Base-by-base conservation (phyloP, 345 rosid genomes). In the Salix brachista region DNA sequence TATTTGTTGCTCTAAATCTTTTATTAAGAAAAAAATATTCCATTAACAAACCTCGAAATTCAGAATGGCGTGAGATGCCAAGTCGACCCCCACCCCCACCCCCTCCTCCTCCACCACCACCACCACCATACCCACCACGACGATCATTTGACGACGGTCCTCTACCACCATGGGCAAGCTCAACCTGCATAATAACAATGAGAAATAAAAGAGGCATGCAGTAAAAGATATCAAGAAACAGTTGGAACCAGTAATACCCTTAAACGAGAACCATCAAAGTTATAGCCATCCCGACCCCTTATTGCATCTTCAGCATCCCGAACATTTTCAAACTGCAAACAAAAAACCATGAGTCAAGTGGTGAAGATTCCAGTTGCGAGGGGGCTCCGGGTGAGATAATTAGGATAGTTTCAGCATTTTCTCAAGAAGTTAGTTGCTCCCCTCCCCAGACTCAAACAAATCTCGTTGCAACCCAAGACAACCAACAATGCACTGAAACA, bases 21-120 rank as follows among this genome's bases (percentile, higher is more conserved):
- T 39, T 14, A 17, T 2, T 30, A 75, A 52, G 34, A 37, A 68
- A 76, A 2, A 14, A 69, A 67, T 17, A 58, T 41, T 76, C 42
- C 42, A 10, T 12, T 8, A 19, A n/a, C n/a, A 25, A 68, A 96
- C 99, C 99, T 89, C 98, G 91, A 85, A 77, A 96, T 76, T 96
- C 97, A 66, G 99, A 93, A 88, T 87, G 99, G 61, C 91, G 90
- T 50, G 99, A 93, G 67, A 76, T 71, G 68, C 83, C 78, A 72
- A 71, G 68, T 42, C 58, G 25, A 56, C 26, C 61, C 26, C 85
- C 84, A 61, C 85, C 80, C 28, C 83, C 77, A 0, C 85, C 60
- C n/a, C n/a, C n/a, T n/a, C n/a, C n/a, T n/a, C n/a, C n/a, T n/a
- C n/a, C n/a, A 0, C 25, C 60, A 0, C 60, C 79, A 65, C 78